A percentile compares a stretch with the other conserved stretches of the same genome.
These are phyloP conservation scores for Pseudonectria foliicola DNA, from an alignment of 2,329 filamentous ascomycete genomes.

Conservation along the genomic window DNA sequence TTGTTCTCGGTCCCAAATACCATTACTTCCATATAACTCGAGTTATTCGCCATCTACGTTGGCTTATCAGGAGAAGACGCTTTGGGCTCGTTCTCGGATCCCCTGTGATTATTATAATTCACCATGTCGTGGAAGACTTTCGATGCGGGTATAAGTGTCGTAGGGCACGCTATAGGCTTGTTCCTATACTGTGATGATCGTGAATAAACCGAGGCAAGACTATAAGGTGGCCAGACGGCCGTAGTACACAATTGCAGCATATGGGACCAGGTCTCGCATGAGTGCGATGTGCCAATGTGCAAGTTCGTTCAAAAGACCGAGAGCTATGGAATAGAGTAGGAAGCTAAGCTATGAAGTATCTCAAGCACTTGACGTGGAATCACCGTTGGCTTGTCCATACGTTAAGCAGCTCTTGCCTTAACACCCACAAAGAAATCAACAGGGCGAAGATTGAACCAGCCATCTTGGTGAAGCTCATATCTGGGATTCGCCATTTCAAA, in stretches of 20 bases:
- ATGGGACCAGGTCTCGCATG: too few species aligned
- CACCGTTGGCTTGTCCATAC: too few species aligned
- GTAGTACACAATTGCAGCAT: too few species aligned
- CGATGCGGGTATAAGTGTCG: conserved; percentile 14
- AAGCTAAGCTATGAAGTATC: too few species aligned
- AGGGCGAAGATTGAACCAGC: conserved; percentile 47
- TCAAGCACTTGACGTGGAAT: too few species aligned
- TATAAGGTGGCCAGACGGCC: too few species aligned
- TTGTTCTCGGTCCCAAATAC: conserved; percentile 39
- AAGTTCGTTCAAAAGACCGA: too few species aligned
- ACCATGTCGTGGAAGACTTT: conserved; percentile 36
- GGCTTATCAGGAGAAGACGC: conserved; percentile 19
- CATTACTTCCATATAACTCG: conserved; percentile 27
- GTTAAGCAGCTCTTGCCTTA: conserved; percentile 26
- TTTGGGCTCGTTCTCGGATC: conserved; percentile 34
- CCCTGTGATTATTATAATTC: conserved; percentile 39
- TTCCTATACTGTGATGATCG: too few species aligned
- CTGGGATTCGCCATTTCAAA: conserved; percentile 35
- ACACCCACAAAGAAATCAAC: conserved; percentile 38
- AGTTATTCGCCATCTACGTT: conserved; percentile 28
- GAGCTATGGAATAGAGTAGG: too few species aligned
- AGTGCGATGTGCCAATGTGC: too few species aligned
- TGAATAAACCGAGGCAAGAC: too few species aligned
- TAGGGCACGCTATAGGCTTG: too few species aligned
- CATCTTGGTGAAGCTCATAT: conserved; percentile 38